phyloP scores from a whole-genome alignment of 2,329 filamentous ascomycete genomes.

The Amphichorda felina region DNA sequence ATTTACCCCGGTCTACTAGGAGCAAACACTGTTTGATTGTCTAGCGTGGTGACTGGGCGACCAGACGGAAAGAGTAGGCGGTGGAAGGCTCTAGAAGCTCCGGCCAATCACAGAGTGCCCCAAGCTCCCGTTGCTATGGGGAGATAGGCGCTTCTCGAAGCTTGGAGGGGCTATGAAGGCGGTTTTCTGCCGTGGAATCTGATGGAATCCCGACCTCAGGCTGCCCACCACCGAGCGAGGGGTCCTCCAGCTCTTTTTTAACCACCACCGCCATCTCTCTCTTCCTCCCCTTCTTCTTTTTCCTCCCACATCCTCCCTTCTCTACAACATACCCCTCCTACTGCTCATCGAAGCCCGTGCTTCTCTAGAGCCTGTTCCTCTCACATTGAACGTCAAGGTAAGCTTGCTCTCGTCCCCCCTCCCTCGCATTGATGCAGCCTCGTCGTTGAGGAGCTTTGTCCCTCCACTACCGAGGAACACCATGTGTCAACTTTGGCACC shows the following conservation, averaged over 20 bases:
- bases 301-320: conserved; percentile 8
- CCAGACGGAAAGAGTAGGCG: background rate
- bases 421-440: conserved; percentile 3
- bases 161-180: conserved; percentile 1
- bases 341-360: conserved; percentile 3
- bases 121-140: background rate
- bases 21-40: no score
- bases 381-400: conserved; percentile 10
- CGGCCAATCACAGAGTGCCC: conserved; percentile 15
- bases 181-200: conserved; percentile 23
- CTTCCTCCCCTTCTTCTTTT: conserved; percentile 6
- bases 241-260: conserved; percentile 19
- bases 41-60: no score
- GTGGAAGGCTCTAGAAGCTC: conserved; percentile 13
- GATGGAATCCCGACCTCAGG: conserved; percentile 28
- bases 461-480: no score
- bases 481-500: no score
- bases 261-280: conserved; percentile 10
- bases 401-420: conserved; percentile 5
- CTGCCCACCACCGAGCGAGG: conserved; percentile 11
- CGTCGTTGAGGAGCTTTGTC: no score
- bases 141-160: conserved; percentile 3
- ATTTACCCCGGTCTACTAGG: no score
- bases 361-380: conserved; percentile 5
- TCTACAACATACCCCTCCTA: conserved; percentile 10